Base-by-base conservation (phyloP, 2,329 filamentous ascomycete species). In the Cryphonectria parasitica region DNA sequence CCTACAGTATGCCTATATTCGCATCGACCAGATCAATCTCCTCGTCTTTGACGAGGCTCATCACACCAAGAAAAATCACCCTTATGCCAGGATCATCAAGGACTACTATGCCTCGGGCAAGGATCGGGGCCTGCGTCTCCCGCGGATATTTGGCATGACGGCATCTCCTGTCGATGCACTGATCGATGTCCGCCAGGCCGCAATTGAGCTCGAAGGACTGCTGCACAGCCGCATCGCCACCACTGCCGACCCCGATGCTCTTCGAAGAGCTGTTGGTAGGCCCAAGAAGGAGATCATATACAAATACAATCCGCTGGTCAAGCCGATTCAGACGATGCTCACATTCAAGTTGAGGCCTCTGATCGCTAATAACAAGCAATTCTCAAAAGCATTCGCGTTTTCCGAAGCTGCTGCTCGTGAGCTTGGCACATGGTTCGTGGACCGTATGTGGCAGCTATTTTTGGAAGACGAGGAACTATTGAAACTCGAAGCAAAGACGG, bases 41-140 rank as follows among this genome's bases (percentile, higher is more conserved):
- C 84, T 99, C 52, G 90, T 98, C 71, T 97, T 99, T 74, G 96
- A 99, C 76, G 96, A 99, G 80, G 96, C 95, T 7, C 96, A 99
- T 76, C 96, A 98, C 77, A 90, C 95, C 0, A 99, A 99, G 81
- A 97, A 95, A 79, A 92, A 94, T 66, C 96, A 99, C 76, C 87
- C 93, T 0, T 99, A 97, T 77, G 93, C 95, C 28, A 87, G 89
- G 39, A 96, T 99, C 71, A 93, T 99, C 81, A 94, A 92, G 75
- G 92, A 97, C 71, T 94, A 93, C 75, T 98, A 98, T 77, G 81
- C 84, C 0, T 73, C 78, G 0, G 75, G 77, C 0, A 82, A 81
- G 64, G 31, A 45, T 1, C 31, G 19, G 22, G 28, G 22, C 15
- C 15, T 63, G 62, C 63, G 67, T 7, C 86, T 89, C 5, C 96